A percentile compares a stretch with the other conserved stretches of the same genome.
These are phyloP conservation scores for Globisporangium cederbergense DNA, from an alignment of 352 stramenopile genomes.

Conservation along the genomic window DNA sequence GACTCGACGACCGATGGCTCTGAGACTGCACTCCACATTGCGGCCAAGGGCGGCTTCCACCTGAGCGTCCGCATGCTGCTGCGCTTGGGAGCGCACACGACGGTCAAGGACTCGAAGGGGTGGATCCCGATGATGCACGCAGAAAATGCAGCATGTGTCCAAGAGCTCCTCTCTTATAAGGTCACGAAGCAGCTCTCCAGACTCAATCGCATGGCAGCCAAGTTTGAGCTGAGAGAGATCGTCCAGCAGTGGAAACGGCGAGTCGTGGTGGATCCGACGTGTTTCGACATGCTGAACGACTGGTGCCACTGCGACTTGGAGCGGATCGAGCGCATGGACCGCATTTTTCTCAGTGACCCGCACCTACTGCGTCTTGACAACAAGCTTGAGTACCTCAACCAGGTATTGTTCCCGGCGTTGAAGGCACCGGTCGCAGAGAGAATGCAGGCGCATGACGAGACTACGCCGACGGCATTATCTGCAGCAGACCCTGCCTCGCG, in stretches of 20 bases:
- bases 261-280: conserved; percentile 38
- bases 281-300: conserved; percentile 68
- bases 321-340: conserved; percentile 52
- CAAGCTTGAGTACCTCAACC: conserved; percentile 52
- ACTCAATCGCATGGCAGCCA: conserved; percentile 45
- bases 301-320: conserved; percentile 46
- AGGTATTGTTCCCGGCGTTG: conserved; percentile 36
- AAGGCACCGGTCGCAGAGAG: conserved; percentile 1
- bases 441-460: neutral
- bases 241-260: conserved; percentile 44
- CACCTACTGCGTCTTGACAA: conserved; percentile 65
- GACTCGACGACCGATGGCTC: conserved; percentile 27
- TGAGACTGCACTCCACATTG: conserved; percentile 63
- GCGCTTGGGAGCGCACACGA: conserved; percentile 28
- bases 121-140: conserved; percentile 53
- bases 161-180: conserved; percentile 58
- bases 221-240: conserved; percentile 40
- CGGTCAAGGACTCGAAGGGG: conserved; percentile 39
- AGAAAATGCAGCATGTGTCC: conserved; percentile 22
- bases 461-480: neutral
- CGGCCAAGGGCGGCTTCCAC: conserved; percentile 28
- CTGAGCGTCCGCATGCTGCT: conserved; percentile 42
- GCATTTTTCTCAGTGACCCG: conserved; percentile 39
- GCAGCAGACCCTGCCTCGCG: neutral
- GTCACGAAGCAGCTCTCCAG: conserved; percentile 51